Evolutionary conservation across 2,329 filamentous ascomycete species (phyloP).

Genomic region (Bipolaris victoriae): DNA sequence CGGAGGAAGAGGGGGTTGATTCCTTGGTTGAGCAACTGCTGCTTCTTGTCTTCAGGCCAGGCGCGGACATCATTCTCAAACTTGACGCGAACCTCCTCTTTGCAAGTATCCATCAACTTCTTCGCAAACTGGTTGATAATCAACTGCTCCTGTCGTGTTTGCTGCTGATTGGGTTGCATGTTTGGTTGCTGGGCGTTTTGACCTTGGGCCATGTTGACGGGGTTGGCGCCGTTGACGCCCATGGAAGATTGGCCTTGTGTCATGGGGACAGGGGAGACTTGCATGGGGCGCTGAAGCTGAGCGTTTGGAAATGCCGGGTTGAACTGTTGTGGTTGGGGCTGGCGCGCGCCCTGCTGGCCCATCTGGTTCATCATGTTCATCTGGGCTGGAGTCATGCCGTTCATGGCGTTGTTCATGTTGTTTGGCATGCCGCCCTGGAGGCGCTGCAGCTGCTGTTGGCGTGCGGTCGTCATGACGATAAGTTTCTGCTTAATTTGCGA

Average conservation of each 20-base stretch:
- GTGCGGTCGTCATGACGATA: slow-evolving; percentile 35
- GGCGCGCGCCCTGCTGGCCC: slow-evolving; percentile 41
- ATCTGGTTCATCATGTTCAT: slow-evolving; percentile 48
- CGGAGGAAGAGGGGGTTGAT: slow-evolving; percentile 59
- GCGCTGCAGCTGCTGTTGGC: slow-evolving; percentile 38
- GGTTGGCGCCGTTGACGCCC: slow-evolving; percentile 40
- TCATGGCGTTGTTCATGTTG: slow-evolving; percentile 37
- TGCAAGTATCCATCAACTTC: slow-evolving; percentile 55
- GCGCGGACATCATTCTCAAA: slow-evolving; percentile 51
- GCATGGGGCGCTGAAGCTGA: slow-evolving; percentile 59
- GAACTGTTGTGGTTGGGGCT: slow-evolving; percentile 53
- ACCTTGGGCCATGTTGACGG: slow-evolving; percentile 24
- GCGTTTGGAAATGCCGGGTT: slow-evolving; percentile 53
- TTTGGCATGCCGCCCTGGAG: slow-evolving; percentile 30
- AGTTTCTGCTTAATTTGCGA: slow-evolving; percentile 40
- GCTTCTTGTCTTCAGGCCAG: slow-evolving; percentile 55
- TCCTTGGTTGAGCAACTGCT: slow-evolving; percentile 52
- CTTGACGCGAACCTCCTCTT: slow-evolving; percentile 56
- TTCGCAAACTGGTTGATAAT: slow-evolving; percentile 55
- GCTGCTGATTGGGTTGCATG: slow-evolving; percentile 36
- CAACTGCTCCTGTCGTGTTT: slow-evolving; percentile 30
- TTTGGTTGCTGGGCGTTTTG: slow-evolving; percentile 42
- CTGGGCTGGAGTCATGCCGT: slow-evolving; percentile 40
- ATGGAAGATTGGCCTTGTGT: slow-evolving; percentile 39
- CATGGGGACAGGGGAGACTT: slow-evolving; percentile 57